Evolutionary conservation across 2,329 filamentous ascomycete genomes (phyloP).

Genomic region (Mollisiaceae sp.): DNA sequence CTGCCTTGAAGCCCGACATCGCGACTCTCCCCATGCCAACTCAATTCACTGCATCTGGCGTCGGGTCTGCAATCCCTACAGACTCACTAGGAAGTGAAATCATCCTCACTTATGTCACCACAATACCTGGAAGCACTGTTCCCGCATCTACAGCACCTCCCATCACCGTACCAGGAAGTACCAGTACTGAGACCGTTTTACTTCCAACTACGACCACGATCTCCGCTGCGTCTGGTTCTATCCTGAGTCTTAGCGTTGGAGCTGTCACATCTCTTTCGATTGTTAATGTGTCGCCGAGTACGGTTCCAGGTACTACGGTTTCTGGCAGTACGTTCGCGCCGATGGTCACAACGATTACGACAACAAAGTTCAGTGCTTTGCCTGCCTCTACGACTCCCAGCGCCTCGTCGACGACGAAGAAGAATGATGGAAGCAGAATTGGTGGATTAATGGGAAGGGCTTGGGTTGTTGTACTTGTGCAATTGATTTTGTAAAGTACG

Average conservation of each 20-base stretch:
- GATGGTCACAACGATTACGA: neutral
- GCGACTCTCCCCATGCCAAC: slow-evolving; percentile 50
- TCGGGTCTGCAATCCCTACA: slow-evolving; percentile 52
- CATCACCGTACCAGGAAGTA: slow-evolving; percentile 18
- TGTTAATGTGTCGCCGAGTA: neutral
- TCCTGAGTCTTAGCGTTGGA: neutral
- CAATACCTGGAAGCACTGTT: slow-evolving; percentile 25
- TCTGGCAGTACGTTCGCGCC: slow-evolving; percentile 8
- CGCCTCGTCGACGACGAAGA: slow-evolving; percentile 12
- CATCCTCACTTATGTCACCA: slow-evolving; percentile 41
- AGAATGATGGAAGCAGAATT: slow-evolving; percentile 2
- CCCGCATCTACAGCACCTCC: slow-evolving; percentile 33
- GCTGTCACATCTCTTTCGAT: neutral
- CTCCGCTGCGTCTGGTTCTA: neutral
- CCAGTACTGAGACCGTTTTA: slow-evolving; percentile 6
- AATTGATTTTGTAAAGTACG: neutral
- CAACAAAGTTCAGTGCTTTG: slow-evolving; percentile 5
- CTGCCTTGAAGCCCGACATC: slow-evolving; percentile 49
- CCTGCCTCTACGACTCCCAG: neutral
- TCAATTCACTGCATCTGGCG: slow-evolving; percentile 51
- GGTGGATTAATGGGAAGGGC: neutral
- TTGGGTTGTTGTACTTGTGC: neutral
- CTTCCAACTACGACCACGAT: slow-evolving; percentile 12
- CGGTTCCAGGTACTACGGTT: slow-evolving; percentile 11
- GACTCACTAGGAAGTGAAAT: slow-evolving; percentile 48